phyloP scores from a whole-genome alignment of 1,284 basidiomycete species.

The Puccinia coronata region DNA sequence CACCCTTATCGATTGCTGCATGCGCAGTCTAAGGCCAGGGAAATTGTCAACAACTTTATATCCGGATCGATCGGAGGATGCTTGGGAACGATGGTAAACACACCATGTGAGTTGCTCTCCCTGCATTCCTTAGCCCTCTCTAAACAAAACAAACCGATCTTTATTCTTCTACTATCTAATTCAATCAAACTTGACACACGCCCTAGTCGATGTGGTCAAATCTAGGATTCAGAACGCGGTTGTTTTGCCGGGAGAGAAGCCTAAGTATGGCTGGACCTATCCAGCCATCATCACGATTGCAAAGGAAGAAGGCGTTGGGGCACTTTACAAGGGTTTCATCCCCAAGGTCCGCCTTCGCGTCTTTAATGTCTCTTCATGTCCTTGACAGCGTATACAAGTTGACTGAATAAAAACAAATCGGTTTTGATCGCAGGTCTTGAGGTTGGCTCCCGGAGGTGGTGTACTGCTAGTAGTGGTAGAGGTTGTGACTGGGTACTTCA shows the following conservation, averaged over 20 bases:
- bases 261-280: slow-evolving; percentile 87
- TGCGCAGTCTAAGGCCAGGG: slow-evolving; percentile 65
- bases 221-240: slow-evolving; percentile 84
- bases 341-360: slow-evolving; percentile 55
- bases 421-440: slow-evolving; percentile 73
- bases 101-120: slow-evolving; percentile 60
- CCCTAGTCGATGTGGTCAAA: slow-evolving; percentile 84
- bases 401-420: not conserved
- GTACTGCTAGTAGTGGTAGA: slow-evolving; percentile 88
- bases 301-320: slow-evolving; percentile 82
- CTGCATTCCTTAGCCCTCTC: not conserved
- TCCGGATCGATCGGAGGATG: slow-evolving; percentile 88
- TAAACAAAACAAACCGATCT: slow-evolving; percentile 67
- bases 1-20: slow-evolving; percentile 17
- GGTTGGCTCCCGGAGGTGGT: slow-evolving; percentile 90
- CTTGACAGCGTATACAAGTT: not conserved
- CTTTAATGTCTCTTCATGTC: not conserved
- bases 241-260: slow-evolving; percentile 67
- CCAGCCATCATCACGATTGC: slow-evolving; percentile 71
- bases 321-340: slow-evolving; percentile 91
- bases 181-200: slow-evolving; percentile 15
- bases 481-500: slow-evolving; percentile 73
- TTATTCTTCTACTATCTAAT: slow-evolving; percentile 70
- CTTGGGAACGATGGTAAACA: slow-evolving; percentile 69
- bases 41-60: slow-evolving; percentile 86